Evolutionary conservation across 192 early-diverging fungal genomes (phyloP).

Genomic region (Umbelopsis vinacea): DNA sequence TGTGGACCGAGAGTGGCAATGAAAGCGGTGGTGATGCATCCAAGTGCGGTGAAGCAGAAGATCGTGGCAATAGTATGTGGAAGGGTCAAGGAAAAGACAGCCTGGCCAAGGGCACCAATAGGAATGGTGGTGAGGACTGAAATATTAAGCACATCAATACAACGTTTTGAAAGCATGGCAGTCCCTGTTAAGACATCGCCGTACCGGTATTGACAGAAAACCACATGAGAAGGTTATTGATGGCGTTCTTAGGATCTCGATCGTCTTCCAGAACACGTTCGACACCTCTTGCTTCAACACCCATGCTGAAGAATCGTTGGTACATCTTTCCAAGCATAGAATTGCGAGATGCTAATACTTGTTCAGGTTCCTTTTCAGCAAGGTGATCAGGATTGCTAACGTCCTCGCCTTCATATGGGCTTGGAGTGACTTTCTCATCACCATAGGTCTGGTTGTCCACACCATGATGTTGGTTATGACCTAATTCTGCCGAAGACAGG

Average conservation of each 20-base stretch:
- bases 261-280: conserved; percentile 26
- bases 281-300: conserved; percentile 26
- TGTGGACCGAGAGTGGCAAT: conserved; percentile 25
- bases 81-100: conserved; percentile 17
- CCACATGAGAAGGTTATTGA: conserved; percentile 31
- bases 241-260: conserved; percentile 20
- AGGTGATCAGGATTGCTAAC: too few species aligned
- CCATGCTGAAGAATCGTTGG: conserved; percentile 9
- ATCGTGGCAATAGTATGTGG: conserved; percentile 23
- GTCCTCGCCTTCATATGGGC: neutral
- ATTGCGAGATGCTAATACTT: neutral
- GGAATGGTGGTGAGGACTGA: conserved; percentile 25
- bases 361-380: neutral
- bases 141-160: too few species aligned
- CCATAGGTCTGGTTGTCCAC: neutral
- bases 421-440: neutral
- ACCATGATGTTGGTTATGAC: neutral
- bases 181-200: neutral
- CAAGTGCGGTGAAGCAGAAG: conserved; percentile 19
- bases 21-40: conserved; percentile 25
- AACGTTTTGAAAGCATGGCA: too few species aligned
- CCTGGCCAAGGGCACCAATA: conserved; percentile 20
- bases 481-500: neutral
- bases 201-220: conserved; percentile 26
- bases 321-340: neutral